Conservation (phyloP, 2,329 filamentous ascomycete genomes). For the Diaporthe australafricana region DNA sequence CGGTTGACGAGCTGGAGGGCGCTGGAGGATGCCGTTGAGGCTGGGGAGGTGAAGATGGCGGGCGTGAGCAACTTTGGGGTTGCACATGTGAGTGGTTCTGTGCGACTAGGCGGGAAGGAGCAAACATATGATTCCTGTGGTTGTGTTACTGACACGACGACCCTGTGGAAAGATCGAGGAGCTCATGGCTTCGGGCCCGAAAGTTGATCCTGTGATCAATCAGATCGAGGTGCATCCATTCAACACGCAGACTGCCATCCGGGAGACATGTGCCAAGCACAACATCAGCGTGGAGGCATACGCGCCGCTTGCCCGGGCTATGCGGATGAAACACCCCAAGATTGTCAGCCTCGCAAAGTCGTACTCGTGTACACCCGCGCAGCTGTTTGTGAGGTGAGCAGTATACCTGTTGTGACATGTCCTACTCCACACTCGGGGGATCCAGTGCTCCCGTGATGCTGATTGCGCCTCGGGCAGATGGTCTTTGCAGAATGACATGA, state of each 20-base stretch:
- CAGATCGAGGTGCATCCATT: conserved; percentile 88
- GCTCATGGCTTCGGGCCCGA: conserved; percentile 71
- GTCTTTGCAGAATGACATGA: conserved; percentile 80
- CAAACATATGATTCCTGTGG: not conserved
- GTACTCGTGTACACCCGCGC: conserved; percentile 77
- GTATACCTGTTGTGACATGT: not conserved
- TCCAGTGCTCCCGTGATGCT: not conserved
- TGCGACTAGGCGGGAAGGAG: not conserved
- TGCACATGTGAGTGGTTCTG: conserved; percentile 68
- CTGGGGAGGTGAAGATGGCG: conserved; percentile 76
- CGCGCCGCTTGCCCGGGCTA: conserved; percentile 78
- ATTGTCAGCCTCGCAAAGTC: conserved; percentile 73
- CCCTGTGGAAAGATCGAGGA: conserved; percentile 68
- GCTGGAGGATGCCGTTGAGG: conserved; percentile 79
- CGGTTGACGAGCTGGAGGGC: conserved; percentile 81
- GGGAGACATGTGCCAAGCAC: conserved; percentile 73
- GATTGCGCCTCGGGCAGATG: conserved; percentile 59
- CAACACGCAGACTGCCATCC: conserved; percentile 78
- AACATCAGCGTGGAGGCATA: conserved; percentile 82
- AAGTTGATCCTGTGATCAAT: conserved; percentile 76
- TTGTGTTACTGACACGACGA: conserved; percentile 15
- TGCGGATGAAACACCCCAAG: conserved; percentile 75
- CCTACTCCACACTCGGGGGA: not conserved
- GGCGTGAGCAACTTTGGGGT: conserved; percentile 86
- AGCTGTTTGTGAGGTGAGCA: conserved; percentile 72